Conservation (phyloP, 139 green algal species). For the Chara braunii region DNA sequence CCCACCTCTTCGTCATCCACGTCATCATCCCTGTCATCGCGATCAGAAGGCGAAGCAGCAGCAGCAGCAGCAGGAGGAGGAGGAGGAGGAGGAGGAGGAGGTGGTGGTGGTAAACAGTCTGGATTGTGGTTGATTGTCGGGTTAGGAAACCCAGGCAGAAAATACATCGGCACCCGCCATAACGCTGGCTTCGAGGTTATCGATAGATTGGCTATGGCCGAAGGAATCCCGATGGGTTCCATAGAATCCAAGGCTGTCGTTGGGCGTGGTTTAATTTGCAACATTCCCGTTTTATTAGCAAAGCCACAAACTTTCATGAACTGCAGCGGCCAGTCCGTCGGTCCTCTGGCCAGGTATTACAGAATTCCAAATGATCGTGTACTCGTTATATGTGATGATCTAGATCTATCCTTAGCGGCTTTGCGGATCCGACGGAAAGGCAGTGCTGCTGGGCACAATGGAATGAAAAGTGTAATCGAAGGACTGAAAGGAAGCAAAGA, state of each 20-base stretch:
- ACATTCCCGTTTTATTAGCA: slow-evolving; percentile 55
- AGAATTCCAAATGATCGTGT: slow-evolving; percentile 47
- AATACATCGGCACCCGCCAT: slow-evolving; percentile 68
- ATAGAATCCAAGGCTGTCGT: slow-evolving; percentile 62
- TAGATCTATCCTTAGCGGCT: slow-evolving; percentile 56
- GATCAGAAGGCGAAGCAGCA: not conserved
- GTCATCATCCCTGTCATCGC: too few species aligned
- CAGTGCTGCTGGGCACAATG: slow-evolving; percentile 89
- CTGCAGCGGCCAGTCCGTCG: slow-evolving; percentile 60
- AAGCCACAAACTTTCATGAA: slow-evolving; percentile 93
- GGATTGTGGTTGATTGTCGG: slow-evolving; percentile 60
- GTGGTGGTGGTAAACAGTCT: not conserved
- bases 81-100: not conserved
- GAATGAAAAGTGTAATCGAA: slow-evolving; percentile 73
- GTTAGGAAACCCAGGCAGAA: slow-evolving; percentile 67
- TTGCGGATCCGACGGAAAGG: slow-evolving; percentile 65
- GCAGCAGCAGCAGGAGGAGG: not conserved
- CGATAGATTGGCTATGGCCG: slow-evolving; percentile 53
- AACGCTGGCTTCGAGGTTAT: slow-evolving; percentile 85
- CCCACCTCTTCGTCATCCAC: too few species aligned
- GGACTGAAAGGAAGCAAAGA: slow-evolving; percentile 55
- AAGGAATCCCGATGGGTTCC: slow-evolving; percentile 55
- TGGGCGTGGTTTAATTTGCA: slow-evolving; percentile 17
- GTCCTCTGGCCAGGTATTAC: slow-evolving; percentile 62
- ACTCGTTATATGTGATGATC: slow-evolving; percentile 72